These are phyloP conservation scores for Marasmius sp. DNA, from an alignment of 1,284 basidiomycete genomes.

Conservation along the genomic window DNA sequence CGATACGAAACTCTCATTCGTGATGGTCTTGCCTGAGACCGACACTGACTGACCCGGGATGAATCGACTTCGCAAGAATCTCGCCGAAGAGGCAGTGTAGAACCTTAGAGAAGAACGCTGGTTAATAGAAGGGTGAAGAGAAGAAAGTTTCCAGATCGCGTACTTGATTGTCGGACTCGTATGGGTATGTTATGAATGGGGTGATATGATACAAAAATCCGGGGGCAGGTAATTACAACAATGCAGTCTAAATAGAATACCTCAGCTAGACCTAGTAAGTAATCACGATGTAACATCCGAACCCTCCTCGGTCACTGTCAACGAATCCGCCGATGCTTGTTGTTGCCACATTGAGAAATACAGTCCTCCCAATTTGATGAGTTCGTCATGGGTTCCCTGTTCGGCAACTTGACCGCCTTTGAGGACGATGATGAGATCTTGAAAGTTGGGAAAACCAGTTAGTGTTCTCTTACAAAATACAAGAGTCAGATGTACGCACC, in stretches of 20 bases:
- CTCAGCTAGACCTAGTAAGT: not conserved
- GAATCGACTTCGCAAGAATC: not conserved
- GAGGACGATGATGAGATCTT: conserved; percentile 89
- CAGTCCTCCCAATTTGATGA: conserved; percentile 70
- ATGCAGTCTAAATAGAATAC: not conserved
- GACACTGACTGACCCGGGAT: not conserved
- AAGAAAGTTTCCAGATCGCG: not conserved
- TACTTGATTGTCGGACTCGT: not conserved
- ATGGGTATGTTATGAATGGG: not conserved
- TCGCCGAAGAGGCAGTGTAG: not conserved
- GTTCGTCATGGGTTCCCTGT: conserved; percentile 88
- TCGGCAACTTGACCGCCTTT: conserved; percentile 85
- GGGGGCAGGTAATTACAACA: not conserved
- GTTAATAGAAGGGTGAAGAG: not conserved
- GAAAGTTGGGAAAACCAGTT: not conserved
- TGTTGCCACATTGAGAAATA: conserved; percentile 89
- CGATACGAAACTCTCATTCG: conserved; percentile 91
- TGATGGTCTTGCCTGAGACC: conserved; percentile 70
- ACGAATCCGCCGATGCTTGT: conserved; percentile 48
- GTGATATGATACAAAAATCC: not conserved
- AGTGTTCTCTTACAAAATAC: not conserved
- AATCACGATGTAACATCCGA: not conserved
- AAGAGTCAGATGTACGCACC: conserved; percentile 43
- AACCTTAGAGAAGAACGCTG: not conserved
- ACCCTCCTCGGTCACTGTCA: not conserved